phyloP scores from a whole-genome alignment of 2,329 filamentous ascomycete species.

The Chalaropsis ovoidea region DNA sequence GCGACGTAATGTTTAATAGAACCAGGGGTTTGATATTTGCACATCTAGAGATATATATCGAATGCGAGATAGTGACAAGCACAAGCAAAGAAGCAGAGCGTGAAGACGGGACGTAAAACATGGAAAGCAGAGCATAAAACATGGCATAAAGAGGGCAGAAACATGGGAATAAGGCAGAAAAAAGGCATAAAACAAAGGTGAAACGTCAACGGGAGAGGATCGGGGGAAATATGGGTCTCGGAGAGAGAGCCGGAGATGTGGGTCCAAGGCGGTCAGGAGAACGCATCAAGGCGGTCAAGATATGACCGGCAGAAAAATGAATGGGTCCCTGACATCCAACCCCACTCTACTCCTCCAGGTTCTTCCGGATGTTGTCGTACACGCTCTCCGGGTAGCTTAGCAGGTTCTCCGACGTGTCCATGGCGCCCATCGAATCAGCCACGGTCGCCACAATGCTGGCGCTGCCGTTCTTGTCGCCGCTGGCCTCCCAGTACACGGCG shows the following conservation, averaged over 20 bases:
- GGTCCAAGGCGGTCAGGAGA: too few species aligned
- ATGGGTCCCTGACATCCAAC: too few species aligned
- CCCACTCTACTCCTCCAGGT: conserved; percentile 28
- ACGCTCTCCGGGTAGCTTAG: conserved; percentile 46
- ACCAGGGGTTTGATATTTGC: background rate
- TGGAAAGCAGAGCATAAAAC: background rate
- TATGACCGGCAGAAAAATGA: too few species aligned
- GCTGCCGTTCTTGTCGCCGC: conserved; percentile 47
- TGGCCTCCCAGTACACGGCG: conserved; percentile 77
- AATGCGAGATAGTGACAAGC: background rate
- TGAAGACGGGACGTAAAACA: background rate
- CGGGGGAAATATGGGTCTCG: background rate
- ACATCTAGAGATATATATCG: conserved; percentile 14
- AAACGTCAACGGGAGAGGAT: background rate
- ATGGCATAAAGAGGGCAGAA: background rate
- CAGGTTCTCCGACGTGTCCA: conserved; percentile 45
- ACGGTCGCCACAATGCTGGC: conserved; percentile 50
- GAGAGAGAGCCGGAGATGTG: background rate
- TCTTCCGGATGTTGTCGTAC: conserved; percentile 47
- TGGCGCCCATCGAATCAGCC: conserved; percentile 37
- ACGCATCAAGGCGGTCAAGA: too few species aligned
- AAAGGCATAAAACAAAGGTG: background rate
- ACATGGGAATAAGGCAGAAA: too few species aligned
- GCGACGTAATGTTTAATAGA: conserved; percentile 1
- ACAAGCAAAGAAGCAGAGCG: background rate